Evolutionary conservation across 1,284 basidiomycete genomes (phyloP).

Genomic region (Kwoniella shivajii): DNA sequence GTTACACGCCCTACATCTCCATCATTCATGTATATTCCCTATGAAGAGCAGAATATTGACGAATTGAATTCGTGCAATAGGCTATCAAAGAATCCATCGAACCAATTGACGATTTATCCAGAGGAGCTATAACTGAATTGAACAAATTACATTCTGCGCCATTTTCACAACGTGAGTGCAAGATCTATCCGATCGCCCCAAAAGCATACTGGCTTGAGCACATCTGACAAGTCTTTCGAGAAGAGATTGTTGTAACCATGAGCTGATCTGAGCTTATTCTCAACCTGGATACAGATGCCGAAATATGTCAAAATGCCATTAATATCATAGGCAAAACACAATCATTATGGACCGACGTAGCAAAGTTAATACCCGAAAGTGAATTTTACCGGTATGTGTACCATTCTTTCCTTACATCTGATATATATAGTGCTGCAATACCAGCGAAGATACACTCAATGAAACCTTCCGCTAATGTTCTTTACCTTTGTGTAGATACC

Average conservation of each 20-base stretch:
- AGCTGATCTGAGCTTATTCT: too few species aligned
- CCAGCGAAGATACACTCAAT: background rate
- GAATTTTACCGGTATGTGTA: constrained; percentile 50
- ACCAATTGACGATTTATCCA: constrained; percentile 47
- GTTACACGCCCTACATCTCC: background rate
- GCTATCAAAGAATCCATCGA: constrained; percentile 49
- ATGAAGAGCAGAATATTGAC: background rate
- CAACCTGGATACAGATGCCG: too few species aligned
- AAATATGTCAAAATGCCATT: constrained; percentile 41
- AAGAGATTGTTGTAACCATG: too few species aligned
- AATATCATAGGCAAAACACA: constrained; percentile 36
- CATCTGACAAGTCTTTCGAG: too few species aligned
- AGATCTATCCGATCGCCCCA: too few species aligned
- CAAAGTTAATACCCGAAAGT: constrained; percentile 45
- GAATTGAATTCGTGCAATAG: constrained; percentile 17
- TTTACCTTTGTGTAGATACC: constrained; percentile 33
- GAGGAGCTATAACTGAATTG: constrained; percentile 45
- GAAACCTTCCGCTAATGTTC: background rate
- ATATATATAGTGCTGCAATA: background rate
- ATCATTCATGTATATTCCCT: background rate
- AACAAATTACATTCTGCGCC: constrained; percentile 50
- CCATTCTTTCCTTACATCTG: background rate
- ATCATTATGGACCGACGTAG: constrained; percentile 43
- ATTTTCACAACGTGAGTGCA: constrained; percentile 41
- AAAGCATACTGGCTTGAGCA: background rate